Evolutionary conservation across 140 eudicot genomes (phyloP).

Genomic region (Flaveria floridana): DNA sequence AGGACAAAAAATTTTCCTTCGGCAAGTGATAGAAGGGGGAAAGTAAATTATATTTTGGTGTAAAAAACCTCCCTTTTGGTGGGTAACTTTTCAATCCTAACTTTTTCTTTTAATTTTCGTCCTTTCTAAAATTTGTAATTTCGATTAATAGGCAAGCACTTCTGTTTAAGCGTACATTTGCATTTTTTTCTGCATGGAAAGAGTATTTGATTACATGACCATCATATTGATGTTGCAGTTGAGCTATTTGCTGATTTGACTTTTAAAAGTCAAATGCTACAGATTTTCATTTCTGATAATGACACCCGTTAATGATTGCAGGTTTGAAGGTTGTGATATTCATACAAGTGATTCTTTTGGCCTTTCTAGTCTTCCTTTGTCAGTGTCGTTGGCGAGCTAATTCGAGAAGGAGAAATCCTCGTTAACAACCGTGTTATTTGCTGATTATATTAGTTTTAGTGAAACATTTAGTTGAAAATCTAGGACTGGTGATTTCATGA

Average conservation of each 20-base stretch:
- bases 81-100: not conserved
- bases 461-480: not conserved
- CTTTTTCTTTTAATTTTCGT: not conserved
- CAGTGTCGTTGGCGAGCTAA: slow-evolving; percentile 45
- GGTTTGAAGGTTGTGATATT: slow-evolving; percentile 70
- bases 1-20: not conserved
- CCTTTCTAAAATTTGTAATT: not conserved
- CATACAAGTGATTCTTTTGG: slow-evolving; percentile 53
- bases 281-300: slow-evolving; percentile 15
- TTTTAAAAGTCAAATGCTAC: slow-evolving; percentile 6
- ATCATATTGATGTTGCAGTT: not conserved
- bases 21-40: not conserved
- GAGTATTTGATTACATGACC: not conserved
- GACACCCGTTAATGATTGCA: slow-evolving; percentile 34
- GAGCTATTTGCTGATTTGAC: not conserved
- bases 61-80: too few species aligned
- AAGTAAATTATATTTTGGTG: not conserved
- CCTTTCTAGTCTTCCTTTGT: slow-evolving; percentile 44
- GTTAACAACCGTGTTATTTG: slow-evolving; percentile 30
- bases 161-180: not conserved
- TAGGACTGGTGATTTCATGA: not conserved
- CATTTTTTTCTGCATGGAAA: not conserved
- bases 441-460: not conserved
- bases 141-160: not conserved
- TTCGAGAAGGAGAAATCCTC: slow-evolving; percentile 59